These are phyloP conservation scores for Zalaria sp. DNA, from an alignment of 2,329 filamentous ascomycete genomes.

Conservation along the genomic window DNA sequence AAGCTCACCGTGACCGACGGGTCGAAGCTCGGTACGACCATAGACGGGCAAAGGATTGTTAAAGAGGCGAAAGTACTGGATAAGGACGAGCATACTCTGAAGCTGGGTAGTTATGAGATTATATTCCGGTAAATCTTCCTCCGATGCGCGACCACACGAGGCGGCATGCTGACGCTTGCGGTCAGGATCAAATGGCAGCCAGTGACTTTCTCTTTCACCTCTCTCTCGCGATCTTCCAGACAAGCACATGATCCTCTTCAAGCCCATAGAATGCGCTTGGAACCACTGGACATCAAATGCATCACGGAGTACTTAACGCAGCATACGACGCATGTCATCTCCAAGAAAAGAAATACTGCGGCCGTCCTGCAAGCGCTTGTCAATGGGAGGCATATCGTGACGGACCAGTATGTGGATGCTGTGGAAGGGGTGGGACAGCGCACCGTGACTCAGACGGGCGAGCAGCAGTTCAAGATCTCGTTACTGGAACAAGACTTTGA, in stretches of 20 bases:
- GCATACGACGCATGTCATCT: constrained; percentile 74
- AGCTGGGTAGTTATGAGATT: constrained; percentile 56
- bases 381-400: constrained; percentile 65
- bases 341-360: constrained; percentile 78
- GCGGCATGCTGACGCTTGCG: neutral
- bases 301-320: constrained; percentile 54
- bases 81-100: constrained; percentile 47
- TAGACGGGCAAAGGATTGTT: constrained; percentile 56
- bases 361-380: constrained; percentile 79
- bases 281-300: constrained; percentile 81
- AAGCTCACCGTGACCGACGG: constrained; percentile 62
- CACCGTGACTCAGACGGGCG: constrained; percentile 4
- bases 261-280: constrained; percentile 50
- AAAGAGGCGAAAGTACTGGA: constrained; percentile 46
- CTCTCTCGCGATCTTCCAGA: constrained; percentile 45
- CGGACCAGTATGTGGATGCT: constrained; percentile 57
- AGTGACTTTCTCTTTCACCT: constrained; percentile 68
- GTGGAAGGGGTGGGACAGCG: constrained; percentile 42
- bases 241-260: constrained; percentile 41
- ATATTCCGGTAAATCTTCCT: constrained; percentile 36
- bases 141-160: neutral
- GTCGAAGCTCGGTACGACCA: constrained; percentile 68
- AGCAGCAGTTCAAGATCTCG: constrained; percentile 15
- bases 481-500: constrained; percentile 70
- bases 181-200: constrained; percentile 64